Evolutionary conservation across 148 eudicot genomes (phyloP), one percentile per base, ranked within the genome.

Genomic region (Diospyros lotus): DNA sequence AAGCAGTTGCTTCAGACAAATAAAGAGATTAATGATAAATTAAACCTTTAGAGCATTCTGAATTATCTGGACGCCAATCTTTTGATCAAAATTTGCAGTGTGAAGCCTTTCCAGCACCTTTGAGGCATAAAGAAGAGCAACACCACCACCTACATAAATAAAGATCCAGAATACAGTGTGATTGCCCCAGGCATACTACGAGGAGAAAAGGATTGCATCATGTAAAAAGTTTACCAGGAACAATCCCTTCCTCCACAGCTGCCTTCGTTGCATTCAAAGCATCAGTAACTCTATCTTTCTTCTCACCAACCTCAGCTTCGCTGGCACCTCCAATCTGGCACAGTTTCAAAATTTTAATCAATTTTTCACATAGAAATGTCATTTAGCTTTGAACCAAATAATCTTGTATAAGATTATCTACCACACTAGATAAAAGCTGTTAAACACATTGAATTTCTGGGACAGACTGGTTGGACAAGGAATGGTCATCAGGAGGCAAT

Each of bases 181-280:
- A 45, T 15, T 17, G 54, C 3, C 51, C 40, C n/a, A 6, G 11
- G n/a, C 39, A 14, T 43, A 42, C 65, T 13, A 28, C 28, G n/a
- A 13, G 40, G 14, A 5, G 45, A 60, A 58, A 58, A 78, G 7
- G 52, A 17, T 44, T 9, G n/a, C 53, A 66, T 15, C 3, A 40
- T 15, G 3, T 55, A 10, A 67, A 8, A 9, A 67, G 44, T 14
- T 56, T 74, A 86, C 89, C 90, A n/a, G 94, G 90, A 42, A 92
- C 93, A 73, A 90, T 90, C 44, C 97, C 97, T 82, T 92, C 97
- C 48, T 89, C 90, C 15, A 92, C 97, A 45, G 97, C 97, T 59
- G 97, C 97, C 83, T 89, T 90, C 56, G 97, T 92, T 63, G 97
- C 97, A 84, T 92, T 90, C 12, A 92, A 71, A 64, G 95, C 97